Conservation (phyloP, 179 eudicot genomes). For the Beta lomatogona region DNA sequence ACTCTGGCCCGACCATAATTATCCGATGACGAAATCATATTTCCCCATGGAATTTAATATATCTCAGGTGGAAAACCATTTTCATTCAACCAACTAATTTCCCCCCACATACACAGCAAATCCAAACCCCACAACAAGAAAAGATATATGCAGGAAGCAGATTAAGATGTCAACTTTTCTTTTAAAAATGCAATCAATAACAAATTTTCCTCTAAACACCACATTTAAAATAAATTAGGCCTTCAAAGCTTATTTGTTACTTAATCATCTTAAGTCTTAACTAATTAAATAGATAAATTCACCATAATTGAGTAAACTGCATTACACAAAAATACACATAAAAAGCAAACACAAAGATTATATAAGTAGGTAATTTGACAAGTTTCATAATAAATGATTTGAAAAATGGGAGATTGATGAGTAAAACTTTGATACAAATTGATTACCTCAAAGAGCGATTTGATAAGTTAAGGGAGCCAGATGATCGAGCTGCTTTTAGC, state of each 20-base stretch:
- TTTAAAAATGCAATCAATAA: neutral
- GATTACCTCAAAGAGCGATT: conserved; percentile 77
- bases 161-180: neutral
- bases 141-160: too few relatives aligned
- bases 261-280: too few relatives aligned
- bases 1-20: neutral
- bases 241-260: too few relatives aligned
- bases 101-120: too few relatives aligned
- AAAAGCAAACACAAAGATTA: neutral
- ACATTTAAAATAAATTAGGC: too few relatives aligned
- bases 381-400: too few relatives aligned
- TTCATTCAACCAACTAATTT: neutral
- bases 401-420: neutral
- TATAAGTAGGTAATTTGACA: neutral
- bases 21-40: neutral
- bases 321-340: neutral
- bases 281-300: too few relatives aligned
- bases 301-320: too few relatives aligned
- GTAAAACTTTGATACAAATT: neutral
- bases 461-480: conserved; percentile 92
- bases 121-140: too few relatives aligned
- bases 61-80: neutral
- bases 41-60: neutral
- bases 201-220: neutral
- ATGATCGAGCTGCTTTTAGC: conserved; percentile 76